phyloP scores from a whole-genome alignment of 129 eudicot species.

The Sambucus nigra region DNA sequence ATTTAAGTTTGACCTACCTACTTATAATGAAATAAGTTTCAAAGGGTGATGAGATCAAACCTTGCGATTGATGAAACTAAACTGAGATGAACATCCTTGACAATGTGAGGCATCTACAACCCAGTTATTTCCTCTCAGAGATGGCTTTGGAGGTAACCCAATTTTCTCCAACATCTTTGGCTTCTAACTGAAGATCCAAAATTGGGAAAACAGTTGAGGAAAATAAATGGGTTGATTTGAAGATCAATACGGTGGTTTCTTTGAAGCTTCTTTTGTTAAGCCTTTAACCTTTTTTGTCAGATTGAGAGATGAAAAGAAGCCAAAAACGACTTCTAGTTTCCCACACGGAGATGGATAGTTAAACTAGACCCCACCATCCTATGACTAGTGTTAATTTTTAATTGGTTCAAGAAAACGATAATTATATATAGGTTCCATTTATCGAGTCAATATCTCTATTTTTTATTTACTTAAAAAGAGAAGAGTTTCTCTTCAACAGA shows the following conservation, averaged over 20 bases:
- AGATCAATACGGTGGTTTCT: neutral
- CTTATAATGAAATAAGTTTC: neutral
- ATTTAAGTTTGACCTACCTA: neutral
- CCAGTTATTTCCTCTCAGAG: constrained; percentile 82
- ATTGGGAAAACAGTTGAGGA: neutral
- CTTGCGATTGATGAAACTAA: constrained; percentile 95
- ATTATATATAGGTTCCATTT: too few relatives aligned
- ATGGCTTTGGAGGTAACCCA: constrained; percentile 89
- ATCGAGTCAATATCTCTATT: too few relatives aligned
- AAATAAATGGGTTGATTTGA: neutral
- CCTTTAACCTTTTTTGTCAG: neutral
- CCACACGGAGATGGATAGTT: too few relatives aligned
- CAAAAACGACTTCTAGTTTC: neutral
- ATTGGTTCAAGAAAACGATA: too few relatives aligned
- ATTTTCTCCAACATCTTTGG: constrained; percentile 84
- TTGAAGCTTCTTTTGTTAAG: neutral
- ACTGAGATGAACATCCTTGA: constrained; percentile 85
- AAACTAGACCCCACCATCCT: too few relatives aligned
- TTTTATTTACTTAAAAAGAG: too few relatives aligned
- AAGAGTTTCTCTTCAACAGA: too few relatives aligned
- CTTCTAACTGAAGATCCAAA: neutral
- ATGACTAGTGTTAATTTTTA: too few relatives aligned
- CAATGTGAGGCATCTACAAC: constrained; percentile 85
- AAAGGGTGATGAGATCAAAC: constrained; percentile 23
- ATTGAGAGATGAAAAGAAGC: neutral